Base-by-base conservation (phyloP, 1,284 basidiomycete genomes). In the Schizophyllum amplum region DNA sequence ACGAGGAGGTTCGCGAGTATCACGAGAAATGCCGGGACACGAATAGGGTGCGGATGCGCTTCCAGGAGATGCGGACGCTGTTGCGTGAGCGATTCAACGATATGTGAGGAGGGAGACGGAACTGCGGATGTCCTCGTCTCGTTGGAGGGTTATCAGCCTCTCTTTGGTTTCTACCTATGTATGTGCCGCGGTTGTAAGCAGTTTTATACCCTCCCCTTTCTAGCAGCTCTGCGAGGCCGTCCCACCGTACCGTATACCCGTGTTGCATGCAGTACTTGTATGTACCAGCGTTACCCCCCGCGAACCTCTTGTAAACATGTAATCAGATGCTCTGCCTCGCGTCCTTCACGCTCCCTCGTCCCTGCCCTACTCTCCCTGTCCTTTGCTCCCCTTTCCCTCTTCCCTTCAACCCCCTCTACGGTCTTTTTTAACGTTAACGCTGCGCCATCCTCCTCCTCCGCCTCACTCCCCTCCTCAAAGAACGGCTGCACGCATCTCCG, bases 401-500 rank as follows among this genome's bases (percentile, higher is more conserved):
- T n/a, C n/a, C n/a, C n/a, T n/a, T n/a, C n/a, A n/a, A n/a, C n/a
- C n/a, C n/a, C n/a, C n/a, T n/a, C n/a, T n/a, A n/a, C n/a, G n/a
- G n/a, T n/a, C n/a, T n/a, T n/a, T n/a, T n/a, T n/a, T n/a, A n/a
- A n/a, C n/a, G n/a, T n/a, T n/a, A n/a, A n/a, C n/a, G n/a, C n/a
- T n/a, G n/a, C n/a, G n/a, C n/a, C n/a, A 42, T 42, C 17, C 33
- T 42, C 33, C 33, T 42, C 33, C 33, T 42, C 33, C 33, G 33
- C 7, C 3, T 9, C 17, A 9, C 33, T 17, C 33, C 17, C 33
- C 33, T 42, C 17, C 9, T 61, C 57, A 60, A 87, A 80, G 65
- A 84, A 91, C 0, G 92, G 90, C 57, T 75, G 74, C 1, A 95
- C 76, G 61, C 84, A 87, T n/a, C 83, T 75, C 61, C 78, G 73